A percentile compares a stretch with the other conserved stretches of the same genome.
Evolutionary conservation across 352 stramenopile species (phyloP).

Genomic region (Globisporangium takayamanum): DNA sequence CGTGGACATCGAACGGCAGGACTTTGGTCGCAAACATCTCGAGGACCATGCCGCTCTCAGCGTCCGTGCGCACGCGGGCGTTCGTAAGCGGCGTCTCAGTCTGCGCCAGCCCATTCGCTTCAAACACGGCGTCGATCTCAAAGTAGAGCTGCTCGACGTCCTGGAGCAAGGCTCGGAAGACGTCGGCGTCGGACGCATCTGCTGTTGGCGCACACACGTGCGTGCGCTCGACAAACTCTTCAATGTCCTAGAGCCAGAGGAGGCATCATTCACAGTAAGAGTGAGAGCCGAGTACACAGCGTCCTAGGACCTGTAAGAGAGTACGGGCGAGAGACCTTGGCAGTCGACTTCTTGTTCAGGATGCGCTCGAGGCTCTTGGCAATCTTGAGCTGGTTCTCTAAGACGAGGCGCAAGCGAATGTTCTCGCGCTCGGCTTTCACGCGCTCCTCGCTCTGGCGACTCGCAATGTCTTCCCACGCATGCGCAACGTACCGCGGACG

Average conservation of each 20-base stretch:
- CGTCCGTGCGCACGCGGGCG: conserved; percentile 1
- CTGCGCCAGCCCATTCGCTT: conserved; percentile 3
- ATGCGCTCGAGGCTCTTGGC: conserved; percentile 33
- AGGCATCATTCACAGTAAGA: not conserved
- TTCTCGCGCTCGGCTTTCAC: conserved; percentile 54
- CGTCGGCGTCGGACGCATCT: not conserved
- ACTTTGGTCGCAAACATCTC: conserved; percentile 13
- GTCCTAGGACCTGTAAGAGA: too few species aligned
- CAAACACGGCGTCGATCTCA: conserved; percentile 8
- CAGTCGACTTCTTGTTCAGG: conserved; percentile 8
- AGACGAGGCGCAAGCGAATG: conserved; percentile 35
- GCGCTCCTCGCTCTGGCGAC: conserved; percentile 17
- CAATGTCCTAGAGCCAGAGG: not conserved
- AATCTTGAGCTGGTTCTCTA: conserved; percentile 63
- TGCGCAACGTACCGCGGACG: not conserved
- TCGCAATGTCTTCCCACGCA: conserved; percentile 15
- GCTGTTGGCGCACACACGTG: not conserved
- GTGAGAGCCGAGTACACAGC: too few species aligned
- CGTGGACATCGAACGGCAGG: conserved; percentile 8
- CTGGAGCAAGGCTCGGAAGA: conserved; percentile 1
- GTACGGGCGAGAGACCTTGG: not conserved
- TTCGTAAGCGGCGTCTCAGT: conserved; percentile 1
- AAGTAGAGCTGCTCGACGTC: conserved; percentile 7
- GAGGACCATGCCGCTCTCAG: conserved; percentile 7
- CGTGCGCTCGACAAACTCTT: conserved; percentile 2